Percentiles rank a stretch among this genome's conserved stretches.
phyloP scores from a whole-genome alignment of 139 green algal species.

The Nannochloris sp. region DNA sequence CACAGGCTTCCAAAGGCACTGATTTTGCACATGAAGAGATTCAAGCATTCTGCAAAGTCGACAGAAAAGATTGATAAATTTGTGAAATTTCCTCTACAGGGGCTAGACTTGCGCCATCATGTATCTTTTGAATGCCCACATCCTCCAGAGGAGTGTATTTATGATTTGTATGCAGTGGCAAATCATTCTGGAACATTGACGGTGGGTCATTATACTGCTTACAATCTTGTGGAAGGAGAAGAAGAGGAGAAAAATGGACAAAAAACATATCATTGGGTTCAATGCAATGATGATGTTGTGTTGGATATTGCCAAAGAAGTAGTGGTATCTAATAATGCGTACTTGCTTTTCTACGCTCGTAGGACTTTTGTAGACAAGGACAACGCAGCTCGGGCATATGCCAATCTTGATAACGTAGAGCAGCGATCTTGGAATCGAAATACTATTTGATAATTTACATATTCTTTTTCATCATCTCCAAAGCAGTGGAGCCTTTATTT shows the following conservation, averaged over 20 bases:
- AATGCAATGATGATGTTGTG: constrained; percentile 35
- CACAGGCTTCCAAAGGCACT: constrained; percentile 38
- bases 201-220: constrained; percentile 40
- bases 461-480: constrained; percentile 28
- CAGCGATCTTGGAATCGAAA: neutral
- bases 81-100: constrained; percentile 38
- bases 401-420: neutral
- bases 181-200: constrained; percentile 32
- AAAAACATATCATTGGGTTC: constrained; percentile 13
- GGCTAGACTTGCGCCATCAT: constrained; percentile 23
- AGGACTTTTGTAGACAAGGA: neutral
- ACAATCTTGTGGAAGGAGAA: neutral
- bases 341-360: constrained; percentile 34
- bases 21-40: constrained; percentile 55
- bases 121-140: constrained; percentile 17
- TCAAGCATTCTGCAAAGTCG: constrained; percentile 23
- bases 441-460: neutral
- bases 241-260: neutral
- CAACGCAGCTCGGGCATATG: too few species aligned
- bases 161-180: constrained; percentile 42
- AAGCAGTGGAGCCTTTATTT: constrained; percentile 35
- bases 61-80: constrained; percentile 41
- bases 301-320: constrained; percentile 4
- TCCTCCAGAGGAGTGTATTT: constrained; percentile 8
- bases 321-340: constrained; percentile 19